Evolutionary conservation across 345 rosid genomes (phyloP).

Genomic region (Psidium friedrichsthalianum): DNA sequence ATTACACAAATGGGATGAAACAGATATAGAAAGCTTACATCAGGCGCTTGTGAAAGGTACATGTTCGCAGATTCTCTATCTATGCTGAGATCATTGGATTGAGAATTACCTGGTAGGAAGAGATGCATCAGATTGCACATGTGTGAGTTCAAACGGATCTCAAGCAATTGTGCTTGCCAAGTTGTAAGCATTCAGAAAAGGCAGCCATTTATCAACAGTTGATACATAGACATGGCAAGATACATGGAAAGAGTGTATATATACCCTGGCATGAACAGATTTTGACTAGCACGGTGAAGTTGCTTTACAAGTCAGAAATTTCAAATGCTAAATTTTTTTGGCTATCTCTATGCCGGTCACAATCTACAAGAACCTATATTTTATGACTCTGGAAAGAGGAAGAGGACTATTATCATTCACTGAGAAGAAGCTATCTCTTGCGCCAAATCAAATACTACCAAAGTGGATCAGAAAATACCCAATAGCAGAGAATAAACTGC

Average conservation of each 20-base stretch:
- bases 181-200: neutral
- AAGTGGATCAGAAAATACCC: neutral
- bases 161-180: neutral
- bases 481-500: neutral
- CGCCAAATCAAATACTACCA: neutral
- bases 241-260: neutral
- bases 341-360: neutral
- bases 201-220: neutral
- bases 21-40: constrained; percentile 19
- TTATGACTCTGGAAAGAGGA: neutral
- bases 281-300: neutral
- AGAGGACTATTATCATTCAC: neutral
- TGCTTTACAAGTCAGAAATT: neutral
- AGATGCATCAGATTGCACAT: neutral
- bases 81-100: constrained; percentile 16
- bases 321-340: neutral
- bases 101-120: constrained; percentile 35
- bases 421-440: neutral
- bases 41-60: constrained; percentile 26
- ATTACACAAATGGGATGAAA: neutral
- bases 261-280: neutral
- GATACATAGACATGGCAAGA: neutral
- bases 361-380: neutral
- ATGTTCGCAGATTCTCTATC: constrained; percentile 27
- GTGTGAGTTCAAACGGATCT: neutral